Base-by-base conservation (phyloP, 2,329 filamentous ascomycete genomes). In the Penicillium hordei region DNA sequence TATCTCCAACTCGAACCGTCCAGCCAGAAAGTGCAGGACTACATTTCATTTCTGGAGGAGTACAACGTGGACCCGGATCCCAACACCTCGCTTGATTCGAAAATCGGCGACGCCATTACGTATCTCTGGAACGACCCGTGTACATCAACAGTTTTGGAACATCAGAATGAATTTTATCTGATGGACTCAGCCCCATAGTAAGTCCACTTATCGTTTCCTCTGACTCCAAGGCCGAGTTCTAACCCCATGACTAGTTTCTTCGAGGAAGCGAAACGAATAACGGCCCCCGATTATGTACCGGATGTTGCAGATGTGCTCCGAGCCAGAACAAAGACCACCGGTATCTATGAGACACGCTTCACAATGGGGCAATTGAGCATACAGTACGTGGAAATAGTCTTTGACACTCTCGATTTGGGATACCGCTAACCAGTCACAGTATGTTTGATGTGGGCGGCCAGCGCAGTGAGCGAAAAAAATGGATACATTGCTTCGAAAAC, bases 141-240 rank as follows among this genome's bases (percentile, higher is more conserved):
- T 66, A 90, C 91, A 68, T 86, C 90, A 54, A 86, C 85, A 65
- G 84, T 97, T 38, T 88, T 97, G 82, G 91, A 96, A 70, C 91
- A 94, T 72, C 91, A 96, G 74, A 96, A 92, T 72, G 93, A 99
- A 77, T 99, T 99, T 75, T 99, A 99, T 73, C 81, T 99, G 58
- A 99, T 99, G 94, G 94, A 99, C 76, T 99, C 94, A 25, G 94
- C 94, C 52, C 92, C 93, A 79, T 99, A 99, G 93, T 99, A 83
- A 74, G 90, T 66, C 60, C 21, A 25, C 10, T 10, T n/a, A 12
- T 31, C 25, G 23, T 31, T 31, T 39, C 21, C 38, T 46, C 58
- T 40, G 39, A 49, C n/a, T 43, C 43, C 33, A 17, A 48, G 23
- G 23, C 29, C 21, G 33, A 49, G 45, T 58, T 65, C 66, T 65